Evolutionary conservation across 352 stramenopile genomes (phyloP).

Genomic region (Phytopythium mirpurense): DNA sequence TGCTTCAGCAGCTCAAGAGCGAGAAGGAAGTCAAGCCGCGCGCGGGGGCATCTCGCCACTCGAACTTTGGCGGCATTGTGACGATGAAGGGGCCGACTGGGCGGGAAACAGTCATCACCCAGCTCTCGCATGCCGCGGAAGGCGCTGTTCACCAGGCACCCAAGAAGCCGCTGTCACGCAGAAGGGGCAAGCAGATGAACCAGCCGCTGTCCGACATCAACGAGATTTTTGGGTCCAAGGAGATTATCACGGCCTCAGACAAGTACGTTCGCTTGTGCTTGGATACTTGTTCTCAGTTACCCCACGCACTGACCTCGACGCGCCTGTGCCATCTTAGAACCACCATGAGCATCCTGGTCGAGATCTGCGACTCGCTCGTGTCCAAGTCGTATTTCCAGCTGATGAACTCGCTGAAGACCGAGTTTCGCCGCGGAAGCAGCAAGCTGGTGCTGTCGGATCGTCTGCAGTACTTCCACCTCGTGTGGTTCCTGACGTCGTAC

Average conservation of each 20-base stretch:
- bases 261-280: constrained; percentile 12
- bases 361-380: constrained; percentile 71
- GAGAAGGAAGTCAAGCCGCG: constrained; percentile 43
- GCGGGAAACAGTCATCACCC: constrained; percentile 57
- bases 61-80: constrained; percentile 85
- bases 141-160: constrained; percentile 61
- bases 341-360: constrained; percentile 60
- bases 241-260: constrained; percentile 55
- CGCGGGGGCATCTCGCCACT: constrained; percentile 53
- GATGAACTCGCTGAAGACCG: constrained; percentile 81
- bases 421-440: constrained; percentile 79
- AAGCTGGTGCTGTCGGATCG: constrained; percentile 82
- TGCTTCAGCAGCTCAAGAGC: constrained; percentile 41
- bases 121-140: constrained; percentile 69
- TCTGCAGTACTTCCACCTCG: constrained; percentile 86
- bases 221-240: constrained; percentile 71
- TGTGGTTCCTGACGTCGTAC: constrained; percentile 83
- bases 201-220: constrained; percentile 57
- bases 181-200: constrained; percentile 37
- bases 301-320: neutral
- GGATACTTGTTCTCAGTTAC: neutral
- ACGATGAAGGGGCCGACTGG: constrained; percentile 72
- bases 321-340: constrained; percentile 17
- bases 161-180: constrained; percentile 55
- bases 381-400: constrained; percentile 82